phyloP scores from a whole-genome alignment of 108 stramenopile species.

The Cyclotella kingstonii region DNA sequence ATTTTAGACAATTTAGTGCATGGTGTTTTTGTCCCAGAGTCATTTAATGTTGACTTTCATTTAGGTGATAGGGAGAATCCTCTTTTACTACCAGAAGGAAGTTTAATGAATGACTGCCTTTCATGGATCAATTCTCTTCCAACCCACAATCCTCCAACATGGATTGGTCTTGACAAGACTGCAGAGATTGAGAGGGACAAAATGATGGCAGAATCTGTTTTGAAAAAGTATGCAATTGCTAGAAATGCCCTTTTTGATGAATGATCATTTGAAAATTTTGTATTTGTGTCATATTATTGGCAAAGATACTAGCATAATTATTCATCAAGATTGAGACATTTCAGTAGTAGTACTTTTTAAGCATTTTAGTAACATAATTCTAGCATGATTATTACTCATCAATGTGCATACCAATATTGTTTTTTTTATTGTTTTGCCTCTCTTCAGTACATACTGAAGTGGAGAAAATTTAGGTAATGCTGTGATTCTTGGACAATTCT shows the following conservation, averaged over 20 bases:
- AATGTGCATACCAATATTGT: no score
- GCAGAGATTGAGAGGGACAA: slow-evolving; percentile 70
- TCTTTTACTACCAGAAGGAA: slow-evolving; percentile 70
- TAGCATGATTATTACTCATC: no score
- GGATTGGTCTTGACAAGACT: slow-evolving; percentile 68
- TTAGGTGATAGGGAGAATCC: slow-evolving; percentile 57
- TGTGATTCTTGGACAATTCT: no score
- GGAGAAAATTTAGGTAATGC: no score
- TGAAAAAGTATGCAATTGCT: slow-evolving; percentile 54
- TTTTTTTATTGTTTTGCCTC: no score
- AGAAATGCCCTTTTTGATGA: slow-evolving; percentile 26
- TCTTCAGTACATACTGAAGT: no score
- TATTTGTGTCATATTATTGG: no score
- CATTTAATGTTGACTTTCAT: slow-evolving; percentile 77
- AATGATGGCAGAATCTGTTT: slow-evolving; percentile 57
- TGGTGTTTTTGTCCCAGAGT: slow-evolving; percentile 46
- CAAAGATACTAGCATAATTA: no score
- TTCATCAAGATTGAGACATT: no score
- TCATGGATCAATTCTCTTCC: slow-evolving; percentile 70
- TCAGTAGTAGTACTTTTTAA: no score
- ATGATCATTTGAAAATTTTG: no score
- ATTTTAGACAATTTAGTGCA: slow-evolving; percentile 70
- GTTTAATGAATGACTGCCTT: slow-evolving; percentile 65
- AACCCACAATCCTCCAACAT: slow-evolving; percentile 78
- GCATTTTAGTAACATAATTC: no score